Conservation (phyloP, 192 early-diverging fungal species). For the Gonapodya sp. region DNA sequence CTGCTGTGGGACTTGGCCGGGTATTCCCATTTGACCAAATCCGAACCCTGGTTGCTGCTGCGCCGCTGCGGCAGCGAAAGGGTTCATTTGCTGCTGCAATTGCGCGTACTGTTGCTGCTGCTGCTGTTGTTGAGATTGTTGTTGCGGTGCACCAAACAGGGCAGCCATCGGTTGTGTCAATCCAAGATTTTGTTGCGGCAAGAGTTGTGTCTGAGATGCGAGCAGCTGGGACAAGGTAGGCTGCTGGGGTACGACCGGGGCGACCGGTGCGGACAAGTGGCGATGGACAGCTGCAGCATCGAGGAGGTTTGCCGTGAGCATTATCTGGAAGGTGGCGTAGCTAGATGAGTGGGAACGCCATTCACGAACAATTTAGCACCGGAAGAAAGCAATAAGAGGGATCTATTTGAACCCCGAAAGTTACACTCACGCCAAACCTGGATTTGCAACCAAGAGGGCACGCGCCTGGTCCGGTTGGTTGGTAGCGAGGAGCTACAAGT, state of each 20-base stretch:
- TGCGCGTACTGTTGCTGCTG: no score
- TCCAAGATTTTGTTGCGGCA: no score
- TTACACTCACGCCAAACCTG: conserved; percentile 44
- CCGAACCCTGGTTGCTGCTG: neutral
- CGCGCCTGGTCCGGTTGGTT: conserved; percentile 56
- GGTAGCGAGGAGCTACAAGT: conserved; percentile 38
- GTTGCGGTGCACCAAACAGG: no score
- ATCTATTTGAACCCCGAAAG: neutral
- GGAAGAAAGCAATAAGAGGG: no score
- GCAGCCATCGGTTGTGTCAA: no score
- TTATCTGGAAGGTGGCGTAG: conserved; percentile 75
- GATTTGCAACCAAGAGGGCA: conserved; percentile 60
- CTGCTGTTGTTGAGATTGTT: no score
- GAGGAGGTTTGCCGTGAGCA: conserved; percentile 68
- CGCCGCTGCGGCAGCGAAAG: neutral
- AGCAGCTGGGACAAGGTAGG: neutral
- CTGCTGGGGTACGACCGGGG: neutral
- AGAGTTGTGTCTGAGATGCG: no score
- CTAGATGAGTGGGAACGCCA: neutral
- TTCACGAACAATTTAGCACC: neutral
- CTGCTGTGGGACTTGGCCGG: neutral
- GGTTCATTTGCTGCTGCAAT: no score
- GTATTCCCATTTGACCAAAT: neutral
- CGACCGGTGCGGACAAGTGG: neutral
- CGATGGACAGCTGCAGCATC: conserved; percentile 48